Evolutionary conservation across 208 protist species (phyloP), one percentile per base, ranked within the genome.

Genomic region (Angomonas ambiguus): DNA sequence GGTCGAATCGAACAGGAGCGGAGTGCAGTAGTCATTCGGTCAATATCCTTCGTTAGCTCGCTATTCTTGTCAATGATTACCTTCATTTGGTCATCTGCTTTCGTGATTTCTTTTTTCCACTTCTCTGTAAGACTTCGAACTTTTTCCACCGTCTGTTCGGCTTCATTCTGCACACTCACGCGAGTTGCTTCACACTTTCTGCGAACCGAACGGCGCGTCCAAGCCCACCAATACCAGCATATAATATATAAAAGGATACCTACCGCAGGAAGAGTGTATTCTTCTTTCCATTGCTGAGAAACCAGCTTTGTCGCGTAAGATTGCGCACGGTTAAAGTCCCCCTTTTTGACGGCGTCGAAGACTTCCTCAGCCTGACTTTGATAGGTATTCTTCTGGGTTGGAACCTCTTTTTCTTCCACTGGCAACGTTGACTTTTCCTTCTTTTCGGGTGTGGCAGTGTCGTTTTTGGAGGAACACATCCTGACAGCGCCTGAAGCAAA

Each of bases 11-110:
- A 83, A 74, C 86, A 92, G 18, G 82, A 83, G 28, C 87, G 87
- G 51, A 93, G 76, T 0, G 81, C 83, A 2, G 80, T 85, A 0
- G 87, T 93, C 87, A 90, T 79, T 48, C 82, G 87, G 64, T 93
- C 87, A 66, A 93, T 90, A 57, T 89, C 83, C 28, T 72, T 76
- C 45, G 87, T 90, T 45, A 93, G 67, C 34, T 80, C 76, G 60
- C 87, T 86, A 78, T 93, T 93, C 65, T 93, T 90, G 66, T 88
- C 83, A 30, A 93, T 78, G 62, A 93, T 90, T 42, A 70, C 64
- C 59, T 93, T 73, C 83, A 93, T 86, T 64, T 83, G 80, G 59
- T 62, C 67, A 67, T 89, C 80, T 0, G 87, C 71, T 34, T 72
- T 71, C 30, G 75, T 66, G 67, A 93, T 77, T 22, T 93, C 79